Evolutionary conservation across 2,329 filamentous ascomycete genomes (phyloP).

Genomic region (Alternaria infectoria): DNA sequence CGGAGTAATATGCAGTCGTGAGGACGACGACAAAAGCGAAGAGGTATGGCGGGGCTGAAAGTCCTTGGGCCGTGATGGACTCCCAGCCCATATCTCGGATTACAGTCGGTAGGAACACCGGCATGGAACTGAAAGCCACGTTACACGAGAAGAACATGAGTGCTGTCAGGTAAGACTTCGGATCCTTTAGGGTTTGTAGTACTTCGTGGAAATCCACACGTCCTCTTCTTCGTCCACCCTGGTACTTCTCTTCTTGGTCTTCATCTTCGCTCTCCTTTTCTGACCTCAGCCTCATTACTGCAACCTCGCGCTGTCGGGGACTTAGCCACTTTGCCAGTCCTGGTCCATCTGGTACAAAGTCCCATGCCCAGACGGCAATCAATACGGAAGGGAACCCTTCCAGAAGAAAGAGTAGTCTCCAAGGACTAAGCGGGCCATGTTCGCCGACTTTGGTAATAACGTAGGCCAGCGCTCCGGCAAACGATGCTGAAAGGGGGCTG

Average conservation of each 20-base stretch:
- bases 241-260: conserved; percentile 30
- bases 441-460: conserved; percentile 73
- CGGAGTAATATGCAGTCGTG: conserved; percentile 73
- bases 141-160: conserved; percentile 81
- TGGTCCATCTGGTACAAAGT: conserved; percentile 77
- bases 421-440: conserved; percentile 73
- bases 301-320: conserved; percentile 64
- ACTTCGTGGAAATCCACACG: conserved; percentile 64
- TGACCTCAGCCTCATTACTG: conserved; percentile 68
- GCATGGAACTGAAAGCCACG: conserved; percentile 85
- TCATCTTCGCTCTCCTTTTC: conserved; percentile 52
- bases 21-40: conserved; percentile 75
- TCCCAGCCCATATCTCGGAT: conserved; percentile 77
- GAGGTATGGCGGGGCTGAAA: conserved; percentile 83
- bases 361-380: conserved; percentile 75
- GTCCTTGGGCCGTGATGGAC: conserved; percentile 71
- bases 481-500: conserved; percentile 65
- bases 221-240: conserved; percentile 18
- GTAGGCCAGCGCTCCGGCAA: conserved; percentile 82
- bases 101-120: conserved; percentile 85
- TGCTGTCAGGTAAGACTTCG: conserved; percentile 76
- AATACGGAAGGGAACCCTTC: conserved; percentile 86
- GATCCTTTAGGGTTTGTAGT: conserved; percentile 66
- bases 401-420: conserved; percentile 83
- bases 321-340: conserved; percentile 53